A percentile compares a stretch with the other conserved stretches of the same genome.
phyloP scores from a whole-genome alignment of 1,284 basidiomycete genomes.

The Boletus holoroseus region DNA sequence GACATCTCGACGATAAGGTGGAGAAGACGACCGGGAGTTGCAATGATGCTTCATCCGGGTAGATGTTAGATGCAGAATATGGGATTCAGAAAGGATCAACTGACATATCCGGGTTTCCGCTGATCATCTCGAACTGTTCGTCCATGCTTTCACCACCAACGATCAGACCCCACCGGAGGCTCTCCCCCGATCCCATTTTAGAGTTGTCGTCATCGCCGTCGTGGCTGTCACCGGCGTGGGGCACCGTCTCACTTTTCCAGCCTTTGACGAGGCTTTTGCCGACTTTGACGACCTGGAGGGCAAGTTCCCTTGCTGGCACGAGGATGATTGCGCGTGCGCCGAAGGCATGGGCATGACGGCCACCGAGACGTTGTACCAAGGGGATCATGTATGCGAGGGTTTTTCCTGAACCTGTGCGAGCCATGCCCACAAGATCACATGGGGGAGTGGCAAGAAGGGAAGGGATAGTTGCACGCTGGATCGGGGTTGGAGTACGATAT shows the following conservation, averaged over 20 bases:
- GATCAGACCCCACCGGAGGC: conserved; percentile 86
- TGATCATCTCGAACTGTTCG: conserved; percentile 95
- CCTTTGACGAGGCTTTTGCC: conserved; percentile 90
- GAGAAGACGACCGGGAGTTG: conserved; percentile 94
- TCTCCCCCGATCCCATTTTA: conserved; percentile 51
- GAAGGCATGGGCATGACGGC: conserved; percentile 73
- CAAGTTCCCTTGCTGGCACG: conserved; percentile 90
- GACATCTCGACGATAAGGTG: conserved; percentile 98
- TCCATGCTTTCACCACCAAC: conserved; percentile 96
- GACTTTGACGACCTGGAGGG: conserved; percentile 89
- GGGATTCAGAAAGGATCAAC: conserved; percentile 33
- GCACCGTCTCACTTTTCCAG: conserved; percentile 54
- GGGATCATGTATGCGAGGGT: conserved; percentile 96
- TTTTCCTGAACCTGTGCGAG: conserved; percentile 96
- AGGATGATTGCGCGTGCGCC: conserved; percentile 88
- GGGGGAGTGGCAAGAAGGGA: conserved; percentile 81
- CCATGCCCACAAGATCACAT: conserved; percentile 96
- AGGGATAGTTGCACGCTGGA: conserved; percentile 90
- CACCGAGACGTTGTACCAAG: conserved; percentile 81
- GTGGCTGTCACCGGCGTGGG: conserved; percentile 56
- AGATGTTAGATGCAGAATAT: conserved; percentile 10
- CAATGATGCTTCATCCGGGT: conserved; percentile 68
- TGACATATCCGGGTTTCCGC: conserved; percentile 90
- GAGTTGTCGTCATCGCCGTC: conserved; percentile 48
- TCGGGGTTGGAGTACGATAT: conserved; percentile 93